Conservation (phyloP, 352 stramenopile genomes). For the Pythium apleroticum region DNA sequence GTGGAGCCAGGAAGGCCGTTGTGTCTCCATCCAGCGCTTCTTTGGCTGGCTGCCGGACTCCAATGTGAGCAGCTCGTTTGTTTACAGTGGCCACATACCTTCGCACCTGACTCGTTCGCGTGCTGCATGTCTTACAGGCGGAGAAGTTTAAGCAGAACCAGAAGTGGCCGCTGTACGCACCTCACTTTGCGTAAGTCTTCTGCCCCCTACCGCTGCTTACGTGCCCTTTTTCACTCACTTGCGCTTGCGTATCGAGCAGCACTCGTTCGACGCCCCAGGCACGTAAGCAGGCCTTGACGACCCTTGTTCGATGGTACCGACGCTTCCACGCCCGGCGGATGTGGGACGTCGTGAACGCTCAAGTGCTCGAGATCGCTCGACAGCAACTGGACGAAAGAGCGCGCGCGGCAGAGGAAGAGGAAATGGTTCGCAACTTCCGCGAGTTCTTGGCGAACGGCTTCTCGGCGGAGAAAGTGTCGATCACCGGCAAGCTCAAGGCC, state of each 20-base stretch:
- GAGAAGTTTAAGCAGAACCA: conserved; percentile 35
- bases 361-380: conserved; percentile 48
- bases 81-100: too few relatives aligned
- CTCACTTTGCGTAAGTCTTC: conserved; percentile 21
- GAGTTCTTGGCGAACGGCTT: conserved; percentile 51
- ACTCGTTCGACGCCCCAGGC: not conserved
- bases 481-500: conserved; percentile 62
- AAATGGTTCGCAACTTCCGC: conserved; percentile 53
- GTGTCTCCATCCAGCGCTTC: conserved; percentile 53
- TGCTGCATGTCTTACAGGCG: conserved; percentile 11
- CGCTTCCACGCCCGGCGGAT: conserved; percentile 39
- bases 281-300: conserved; percentile 18
- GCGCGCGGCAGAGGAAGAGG: conserved; percentile 35
- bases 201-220: too few relatives aligned
- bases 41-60: conserved; percentile 61
- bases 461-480: conserved; percentile 70
- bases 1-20: conserved; percentile 60
- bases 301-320: conserved; percentile 36
- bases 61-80: conserved; percentile 22
- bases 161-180: conserved; percentile 19
- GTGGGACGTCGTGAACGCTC: conserved; percentile 39
- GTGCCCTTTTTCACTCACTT: too few relatives aligned
- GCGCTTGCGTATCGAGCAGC: not conserved
- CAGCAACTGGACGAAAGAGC: conserved; percentile 28
- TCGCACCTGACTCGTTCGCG: too few relatives aligned